phyloP scores from a whole-genome alignment of 2,329 filamentous ascomycete species.

The Pseudogymnoascus sp. region DNA sequence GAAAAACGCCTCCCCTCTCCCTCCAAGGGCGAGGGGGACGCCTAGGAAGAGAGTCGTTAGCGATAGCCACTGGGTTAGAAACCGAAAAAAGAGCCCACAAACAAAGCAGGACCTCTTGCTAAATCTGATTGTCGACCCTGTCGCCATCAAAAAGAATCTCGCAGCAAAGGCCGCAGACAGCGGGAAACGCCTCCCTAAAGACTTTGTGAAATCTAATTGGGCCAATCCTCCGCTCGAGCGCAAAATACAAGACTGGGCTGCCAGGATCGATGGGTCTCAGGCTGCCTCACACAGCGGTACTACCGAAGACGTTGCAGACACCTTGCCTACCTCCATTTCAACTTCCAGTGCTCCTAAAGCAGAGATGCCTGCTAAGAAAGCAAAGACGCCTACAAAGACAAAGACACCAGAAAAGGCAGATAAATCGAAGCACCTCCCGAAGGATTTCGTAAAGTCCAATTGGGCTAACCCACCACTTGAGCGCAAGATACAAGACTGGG shows the following conservation, averaged over 20 bases:
- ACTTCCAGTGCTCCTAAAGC: not conserved
- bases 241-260: constrained; percentile 56
- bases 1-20: not conserved
- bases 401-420: constrained; percentile 41
- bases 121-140: not conserved
- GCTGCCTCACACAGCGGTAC: not conserved
- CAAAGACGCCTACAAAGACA: constrained; percentile 32
- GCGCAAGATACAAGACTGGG: constrained; percentile 57
- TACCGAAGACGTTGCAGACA: not conserved
- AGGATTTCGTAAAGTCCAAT: constrained; percentile 48
- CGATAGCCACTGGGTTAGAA: constrained; percentile 79
- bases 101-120: constrained; percentile 2
- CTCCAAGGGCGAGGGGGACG: constrained; percentile 10
- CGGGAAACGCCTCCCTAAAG: not conserved
- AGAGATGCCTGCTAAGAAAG: constrained; percentile 13
- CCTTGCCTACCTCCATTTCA: not conserved
- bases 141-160: not conserved
- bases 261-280: constrained; percentile 16
- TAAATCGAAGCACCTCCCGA: constrained; percentile 41
- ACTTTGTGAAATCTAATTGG: constrained; percentile 44
- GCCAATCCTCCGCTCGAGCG: constrained; percentile 48
- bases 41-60: constrained; percentile 91
- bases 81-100: constrained; percentile 22
- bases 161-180: not conserved
- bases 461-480: constrained; percentile 47